Evolutionary conservation across 2,329 filamentous ascomycete genomes (phyloP), one percentile per base, ranked within the genome.

Genomic region (Tolypocladium ophioglossoides): DNA sequence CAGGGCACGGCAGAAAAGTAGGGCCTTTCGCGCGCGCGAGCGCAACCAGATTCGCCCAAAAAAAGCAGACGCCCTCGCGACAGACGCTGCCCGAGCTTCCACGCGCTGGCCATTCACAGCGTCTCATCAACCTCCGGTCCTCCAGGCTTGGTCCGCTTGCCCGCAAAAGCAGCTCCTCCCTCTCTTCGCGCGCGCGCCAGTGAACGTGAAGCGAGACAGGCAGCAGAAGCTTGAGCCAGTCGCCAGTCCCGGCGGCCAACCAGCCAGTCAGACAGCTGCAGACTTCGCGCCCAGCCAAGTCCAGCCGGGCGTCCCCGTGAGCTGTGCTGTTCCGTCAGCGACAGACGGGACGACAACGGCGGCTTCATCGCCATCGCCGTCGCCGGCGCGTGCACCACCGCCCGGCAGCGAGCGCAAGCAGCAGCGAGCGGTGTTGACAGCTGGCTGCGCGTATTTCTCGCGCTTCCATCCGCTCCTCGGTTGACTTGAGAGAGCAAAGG

Each of bases 21-120:
- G 52, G 56, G 51, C 54, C 52, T 55, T 53, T 53, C 51, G 56
- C 57, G 55, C 54, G 55, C 52, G 56, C 55, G 54, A 56, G 53
- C 54, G 57, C 59, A 60, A 61, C 61, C 61, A 63, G 57, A 59
- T 57, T 59, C 57, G 56, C 47, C 57, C 24, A 27, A 54, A 51
- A 54, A 51, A 46, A 32, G 11, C 49, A n/a, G 41, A 34, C 46
- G 46, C 41, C 46, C 44, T 50, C 32, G 41, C 39, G 46, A 51
- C 41, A 35, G 30, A 35, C 41, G 30, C 39, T 35, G 41, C n/a
- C 35, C 46, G 39, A 35, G 41, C 46, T 41, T 30, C 35, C 5
- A n/a, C n/a, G 32, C 51, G 52, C 62, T 62, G 54, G 59, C 58
- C 62, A 60, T 57, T 63, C 60, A 62, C 54, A 57, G 54, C 54